These are phyloP conservation scores for Bacterosira constricta DNA, from an alignment of 108 stramenopile species.

Conservation along the genomic window DNA sequence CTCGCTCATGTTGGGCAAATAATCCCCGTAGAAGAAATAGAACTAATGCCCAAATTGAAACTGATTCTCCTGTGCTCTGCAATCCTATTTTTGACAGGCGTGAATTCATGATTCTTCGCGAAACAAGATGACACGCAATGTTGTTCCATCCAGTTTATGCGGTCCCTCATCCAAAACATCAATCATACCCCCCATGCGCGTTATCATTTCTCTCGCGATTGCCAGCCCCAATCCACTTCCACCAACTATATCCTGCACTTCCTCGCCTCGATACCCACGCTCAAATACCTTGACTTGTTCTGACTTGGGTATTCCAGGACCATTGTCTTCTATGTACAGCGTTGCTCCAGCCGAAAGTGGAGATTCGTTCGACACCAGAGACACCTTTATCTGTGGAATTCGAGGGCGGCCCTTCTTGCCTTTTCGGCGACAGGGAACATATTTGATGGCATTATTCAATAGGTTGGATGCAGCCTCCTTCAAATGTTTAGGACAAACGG, in stretches of 20 bases:
- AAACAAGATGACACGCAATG: slow-evolving; percentile 44
- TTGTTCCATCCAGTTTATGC: slow-evolving; percentile 32
- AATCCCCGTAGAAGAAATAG: no score
- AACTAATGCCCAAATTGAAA: no score
- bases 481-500: slow-evolving; percentile 58
- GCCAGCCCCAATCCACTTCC: slow-evolving; percentile 79
- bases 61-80: no score
- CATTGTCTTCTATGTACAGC: slow-evolving; percentile 84
- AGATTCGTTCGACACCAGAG: slow-evolving; percentile 53
- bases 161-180: slow-evolving; percentile 52
- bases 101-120: slow-evolving; percentile 28
- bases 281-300: slow-evolving; percentile 72
- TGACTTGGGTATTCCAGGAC: slow-evolving; percentile 70
- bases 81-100: neutral
- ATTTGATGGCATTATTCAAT: slow-evolving; percentile 89
- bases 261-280: slow-evolving; percentile 69
- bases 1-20: slow-evolving; percentile 63
- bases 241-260: slow-evolving; percentile 35
- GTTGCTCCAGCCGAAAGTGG: slow-evolving; percentile 62
- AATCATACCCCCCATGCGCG: slow-evolving; percentile 73
- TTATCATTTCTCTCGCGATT: slow-evolving; percentile 60
- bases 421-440: slow-evolving; percentile 48
- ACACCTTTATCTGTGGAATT: slow-evolving; percentile 60
- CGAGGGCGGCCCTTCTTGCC: slow-evolving; percentile 14
- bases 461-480: slow-evolving; percentile 81